These are phyloP conservation scores for Exobasidium cylindrosporum DNA, from an alignment of 1,284 basidiomycete genomes.

Conservation along the genomic window DNA sequence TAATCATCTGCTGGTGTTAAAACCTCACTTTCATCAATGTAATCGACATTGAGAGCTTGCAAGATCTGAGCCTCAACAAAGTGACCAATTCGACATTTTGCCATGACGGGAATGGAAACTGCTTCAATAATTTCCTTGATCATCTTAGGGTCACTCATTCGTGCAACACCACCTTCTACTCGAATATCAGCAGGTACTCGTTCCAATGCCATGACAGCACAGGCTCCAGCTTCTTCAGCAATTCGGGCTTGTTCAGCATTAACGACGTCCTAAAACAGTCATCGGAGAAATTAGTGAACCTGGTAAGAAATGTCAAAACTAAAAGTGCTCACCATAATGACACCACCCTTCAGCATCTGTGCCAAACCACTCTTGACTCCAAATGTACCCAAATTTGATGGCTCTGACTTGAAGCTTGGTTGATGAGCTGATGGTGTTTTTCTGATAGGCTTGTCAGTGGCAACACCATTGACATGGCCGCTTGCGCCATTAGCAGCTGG, in stretches of 20 bases:
- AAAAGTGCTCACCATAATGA: conserved; percentile 54
- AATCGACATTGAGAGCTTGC: conserved; percentile 83
- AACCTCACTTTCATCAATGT: conserved; percentile 92
- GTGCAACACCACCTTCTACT: conserved; percentile 52
- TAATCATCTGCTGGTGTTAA: conserved; percentile 80
- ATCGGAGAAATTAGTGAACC: conserved; percentile 61
- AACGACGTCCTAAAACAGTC: conserved; percentile 57
- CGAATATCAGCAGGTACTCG: conserved; percentile 90
- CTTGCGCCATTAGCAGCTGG: conserved; percentile 22
- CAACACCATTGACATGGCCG: conserved; percentile 30
- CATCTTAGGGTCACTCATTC: conserved; percentile 75
- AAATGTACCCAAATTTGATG: conserved; percentile 74
- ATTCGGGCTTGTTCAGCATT: conserved; percentile 86
- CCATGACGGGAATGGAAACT: conserved; percentile 55
- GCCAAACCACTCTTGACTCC: conserved; percentile 73
- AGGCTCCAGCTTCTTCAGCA: conserved; percentile 95
- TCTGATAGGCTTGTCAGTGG: conserved; percentile 22
- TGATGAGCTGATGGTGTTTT: not conserved
- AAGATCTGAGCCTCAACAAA: conserved; percentile 76
- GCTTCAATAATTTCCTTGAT: conserved; percentile 88
- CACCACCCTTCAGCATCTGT: conserved; percentile 58
- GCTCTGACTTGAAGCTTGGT: conserved; percentile 59
- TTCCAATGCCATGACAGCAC: conserved; percentile 86
- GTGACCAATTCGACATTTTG: conserved; percentile 93
- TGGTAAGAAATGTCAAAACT: conserved; percentile 69